phyloP scores from a whole-genome alignment of 2,329 filamentous ascomycete genomes.

The Coniochaeta hoffmannii region DNA sequence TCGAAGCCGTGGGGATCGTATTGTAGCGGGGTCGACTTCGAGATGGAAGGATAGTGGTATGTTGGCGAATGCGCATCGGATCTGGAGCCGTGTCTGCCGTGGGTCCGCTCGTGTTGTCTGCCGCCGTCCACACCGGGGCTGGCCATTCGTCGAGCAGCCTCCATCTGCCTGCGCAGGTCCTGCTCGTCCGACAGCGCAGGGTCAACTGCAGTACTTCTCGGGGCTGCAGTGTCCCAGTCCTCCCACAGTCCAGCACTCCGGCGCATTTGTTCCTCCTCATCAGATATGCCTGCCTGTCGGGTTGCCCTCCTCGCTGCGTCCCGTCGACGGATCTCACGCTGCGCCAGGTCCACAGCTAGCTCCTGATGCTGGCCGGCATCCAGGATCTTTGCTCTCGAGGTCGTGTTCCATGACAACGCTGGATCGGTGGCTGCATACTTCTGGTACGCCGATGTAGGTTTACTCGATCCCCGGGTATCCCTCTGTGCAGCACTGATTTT shows the following conservation, averaged over 20 bases:
- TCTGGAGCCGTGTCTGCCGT: background rate
- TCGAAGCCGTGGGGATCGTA: slow-evolving; percentile 32
- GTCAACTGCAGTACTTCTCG: slow-evolving; percentile 1
- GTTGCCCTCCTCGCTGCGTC: slow-evolving; percentile 53
- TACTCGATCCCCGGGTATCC: slow-evolving; percentile 12
- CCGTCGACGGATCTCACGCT: slow-evolving; percentile 62
- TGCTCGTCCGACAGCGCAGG: slow-evolving; percentile 28
- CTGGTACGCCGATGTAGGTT: slow-evolving; percentile 28
- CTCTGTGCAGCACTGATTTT: slow-evolving; percentile 38
- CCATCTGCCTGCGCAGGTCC: slow-evolving; percentile 43
- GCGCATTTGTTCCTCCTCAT: slow-evolving; percentile 49
- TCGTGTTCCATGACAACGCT: slow-evolving; percentile 39
- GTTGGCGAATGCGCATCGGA: slow-evolving; percentile 10
- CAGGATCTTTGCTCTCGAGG: slow-evolving; percentile 46
- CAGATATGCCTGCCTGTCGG: slow-evolving; percentile 47
- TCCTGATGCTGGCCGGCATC: slow-evolving; percentile 66
- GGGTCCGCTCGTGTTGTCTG: background rate
- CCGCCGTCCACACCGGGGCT: slow-evolving; percentile 25
- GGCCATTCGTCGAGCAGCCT: slow-evolving; percentile 39
- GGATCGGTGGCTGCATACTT: slow-evolving; percentile 51
- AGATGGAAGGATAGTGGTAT: slow-evolving; percentile 52
- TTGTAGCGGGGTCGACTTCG: slow-evolving; percentile 39
- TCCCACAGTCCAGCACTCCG: slow-evolving; percentile 38
- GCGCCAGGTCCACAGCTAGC: slow-evolving; percentile 68
- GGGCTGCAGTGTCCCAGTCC: slow-evolving; percentile 24